Base-by-base conservation (phyloP, 306 rosid genomes). In the Trifolium pratense region DNA sequence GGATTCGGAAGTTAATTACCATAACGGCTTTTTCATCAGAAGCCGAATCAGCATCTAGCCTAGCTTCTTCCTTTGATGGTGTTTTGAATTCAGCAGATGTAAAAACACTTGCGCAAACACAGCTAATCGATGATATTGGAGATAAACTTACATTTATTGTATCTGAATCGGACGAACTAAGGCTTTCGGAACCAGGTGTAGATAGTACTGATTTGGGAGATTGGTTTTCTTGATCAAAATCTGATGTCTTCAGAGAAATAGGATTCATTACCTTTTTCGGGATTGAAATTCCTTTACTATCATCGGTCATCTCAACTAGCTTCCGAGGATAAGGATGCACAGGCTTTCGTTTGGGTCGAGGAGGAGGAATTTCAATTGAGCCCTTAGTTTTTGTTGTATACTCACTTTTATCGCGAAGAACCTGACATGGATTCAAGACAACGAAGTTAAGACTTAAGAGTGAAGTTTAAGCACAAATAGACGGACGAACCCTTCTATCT, bases 281-380 rank as follows among this genome's bases (percentile, higher is more conserved):
- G 62, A 58, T 37, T 6, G 76, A 66, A 71, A 23, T 53, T 65
- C 42, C 83, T 20, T 75, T 83, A 2, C 8, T 63, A 39, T 3
- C 29, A 39, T 3, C 29, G 0, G 77, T 31, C 1, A 37, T 70
- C 68, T 56, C 75, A 8, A 70, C 84, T 70, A 63, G 87, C 71
- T 92, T 92, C 2, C 96, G 89, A 36, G 98, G 98, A 73, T 92
- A 92, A 81, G 98, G 96, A 83, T 89, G 96, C 78, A 71, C 78
- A 0, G 98, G 96, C 74, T 90, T 92, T 75, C 91, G 74, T 39
- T 92, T 92, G 3, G 98, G 98, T 39, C 98, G 75, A 1, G 98
- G 95, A 70, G 97, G 97, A 49, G 97, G 97, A 46, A 92, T 92
- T 77, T 87, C 91, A 70, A 92, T 85, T 10, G 88, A 80, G 15